Evolutionary conservation across 116 monocot genomes (phyloP).

Genomic region (Cymodocea nodosa): DNA sequence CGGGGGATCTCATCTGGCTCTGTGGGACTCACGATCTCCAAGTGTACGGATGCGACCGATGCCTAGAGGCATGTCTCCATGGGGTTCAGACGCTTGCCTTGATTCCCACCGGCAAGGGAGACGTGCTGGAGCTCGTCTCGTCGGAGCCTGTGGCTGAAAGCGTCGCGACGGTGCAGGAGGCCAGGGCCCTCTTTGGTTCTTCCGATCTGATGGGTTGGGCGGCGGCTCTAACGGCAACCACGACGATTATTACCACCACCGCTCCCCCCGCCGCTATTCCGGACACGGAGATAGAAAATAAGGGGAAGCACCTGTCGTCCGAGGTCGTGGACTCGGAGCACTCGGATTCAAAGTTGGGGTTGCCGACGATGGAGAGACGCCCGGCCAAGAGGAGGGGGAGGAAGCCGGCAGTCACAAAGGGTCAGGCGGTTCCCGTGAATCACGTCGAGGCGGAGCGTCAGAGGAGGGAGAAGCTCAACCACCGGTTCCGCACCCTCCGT

Average conservation of each 20-base stretch:
- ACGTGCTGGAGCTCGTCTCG: slow-evolving; percentile 57
- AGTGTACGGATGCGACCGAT: slow-evolving; percentile 32
- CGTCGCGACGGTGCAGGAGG: slow-evolving; percentile 29
- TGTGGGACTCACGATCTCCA: slow-evolving; percentile 26
- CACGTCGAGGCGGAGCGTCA: slow-evolving; percentile 29
- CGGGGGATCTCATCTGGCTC: slow-evolving; percentile 32
- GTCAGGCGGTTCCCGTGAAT: slow-evolving; percentile 11
- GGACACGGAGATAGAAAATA: neutral
- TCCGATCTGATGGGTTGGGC: neutral
- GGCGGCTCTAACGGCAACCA: no score
- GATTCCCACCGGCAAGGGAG: slow-evolving; percentile 19
- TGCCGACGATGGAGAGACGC: neutral
- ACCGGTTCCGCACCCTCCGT: slow-evolving; percentile 19
- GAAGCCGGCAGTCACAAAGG: slow-evolving; percentile 8
- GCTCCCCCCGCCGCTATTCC: neutral
- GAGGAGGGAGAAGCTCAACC: slow-evolving; percentile 24
- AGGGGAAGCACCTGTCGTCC: neutral
- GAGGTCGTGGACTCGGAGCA: slow-evolving; percentile 7
- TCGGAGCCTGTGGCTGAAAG: slow-evolving; percentile 27
- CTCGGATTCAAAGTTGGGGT: slow-evolving; percentile 5
- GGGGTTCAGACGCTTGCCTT: slow-evolving; percentile 44
- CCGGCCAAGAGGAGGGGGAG: slow-evolving; percentile 10
- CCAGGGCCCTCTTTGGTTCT: slow-evolving; percentile 6
- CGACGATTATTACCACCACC: neutral
- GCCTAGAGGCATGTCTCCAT: slow-evolving; percentile 37